These are phyloP conservation scores for Conticribra weissflogii DNA, from an alignment of 108 stramenopile species.

Conservation along the genomic window DNA sequence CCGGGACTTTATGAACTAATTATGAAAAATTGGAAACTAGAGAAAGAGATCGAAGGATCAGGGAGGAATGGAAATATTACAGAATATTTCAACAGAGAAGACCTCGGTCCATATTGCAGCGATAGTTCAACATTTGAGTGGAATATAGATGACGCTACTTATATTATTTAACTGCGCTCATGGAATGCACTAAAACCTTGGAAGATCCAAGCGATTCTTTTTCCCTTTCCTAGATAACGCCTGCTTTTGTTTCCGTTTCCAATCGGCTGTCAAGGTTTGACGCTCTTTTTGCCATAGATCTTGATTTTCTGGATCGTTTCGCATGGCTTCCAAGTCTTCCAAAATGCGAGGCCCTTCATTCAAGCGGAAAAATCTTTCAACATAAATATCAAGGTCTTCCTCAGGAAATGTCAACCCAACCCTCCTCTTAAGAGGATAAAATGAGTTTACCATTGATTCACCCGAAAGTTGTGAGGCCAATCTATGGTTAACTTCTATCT, in stretches of 20 bases:
- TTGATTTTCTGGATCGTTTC: slow-evolving; percentile 48
- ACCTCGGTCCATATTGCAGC: not conserved
- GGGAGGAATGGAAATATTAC: not conserved
- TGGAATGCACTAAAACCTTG: not conserved
- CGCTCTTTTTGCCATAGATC: slow-evolving; percentile 73
- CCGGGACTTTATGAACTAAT: not conserved
- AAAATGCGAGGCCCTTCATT: slow-evolving; percentile 68
- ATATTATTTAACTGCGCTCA: not conserved
- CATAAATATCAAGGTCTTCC: slow-evolving; percentile 53
- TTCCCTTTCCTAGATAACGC: slow-evolving; percentile 70
- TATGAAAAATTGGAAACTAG: not conserved
- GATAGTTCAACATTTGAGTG: slow-evolving; percentile 1
- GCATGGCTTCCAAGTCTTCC: slow-evolving; percentile 54
- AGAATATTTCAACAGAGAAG: not conserved
- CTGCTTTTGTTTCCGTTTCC: slow-evolving; percentile 84
- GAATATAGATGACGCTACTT: not conserved
- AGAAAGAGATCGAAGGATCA: not conserved
- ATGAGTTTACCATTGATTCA: not conserved
- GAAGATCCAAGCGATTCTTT: slow-evolving; percentile 11
- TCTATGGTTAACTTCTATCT: not conserved
- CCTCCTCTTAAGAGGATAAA: slow-evolving; percentile 17
- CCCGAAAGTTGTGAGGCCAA: not conserved
- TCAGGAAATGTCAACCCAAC: slow-evolving; percentile 52
- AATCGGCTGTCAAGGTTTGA: slow-evolving; percentile 70
- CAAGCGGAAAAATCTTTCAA: slow-evolving; percentile 56